Percentiles rank a stretch among this genome's conserved stretches.
Evolutionary conservation across 257 asterid genomes (phyloP).

Genomic region (Catharanthus roseus): DNA sequence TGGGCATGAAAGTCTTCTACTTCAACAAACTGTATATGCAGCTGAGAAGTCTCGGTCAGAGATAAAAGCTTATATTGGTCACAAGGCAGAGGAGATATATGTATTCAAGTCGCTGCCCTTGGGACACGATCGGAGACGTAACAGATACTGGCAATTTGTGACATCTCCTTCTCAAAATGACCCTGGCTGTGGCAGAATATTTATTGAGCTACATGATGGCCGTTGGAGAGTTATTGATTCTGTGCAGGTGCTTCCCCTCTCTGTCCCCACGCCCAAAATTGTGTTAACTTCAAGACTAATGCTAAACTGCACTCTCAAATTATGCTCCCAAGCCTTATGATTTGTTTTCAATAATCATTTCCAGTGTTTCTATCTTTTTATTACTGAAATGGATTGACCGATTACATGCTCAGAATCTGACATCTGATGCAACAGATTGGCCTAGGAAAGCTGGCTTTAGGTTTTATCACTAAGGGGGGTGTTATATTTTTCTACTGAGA

Average conservation of each 20-base stretch:
- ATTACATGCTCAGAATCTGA: not conserved
- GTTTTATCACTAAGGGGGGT: no score
- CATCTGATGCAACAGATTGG: slow-evolving; percentile 2
- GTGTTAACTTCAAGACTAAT: not conserved
- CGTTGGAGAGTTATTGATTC: slow-evolving; percentile 78
- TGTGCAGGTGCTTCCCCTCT: slow-evolving; percentile 44
- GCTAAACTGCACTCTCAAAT: not conserved
- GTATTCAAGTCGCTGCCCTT: slow-evolving; percentile 82
- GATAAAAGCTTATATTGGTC: slow-evolving; percentile 58
- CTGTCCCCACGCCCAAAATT: not conserved
- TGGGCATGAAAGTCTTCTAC: slow-evolving; percentile 37
- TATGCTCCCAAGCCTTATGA: not conserved
- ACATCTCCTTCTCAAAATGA: slow-evolving; percentile 67
- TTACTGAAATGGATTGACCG: no score
- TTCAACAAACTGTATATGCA: slow-evolving; percentile 58
- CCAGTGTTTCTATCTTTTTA: not conserved
- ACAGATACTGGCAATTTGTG: slow-evolving; percentile 80
- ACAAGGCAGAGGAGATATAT: slow-evolving; percentile 71
- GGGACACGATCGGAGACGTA: slow-evolving; percentile 81
- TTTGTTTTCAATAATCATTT: not conserved
- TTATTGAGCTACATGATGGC: slow-evolving; percentile 58
- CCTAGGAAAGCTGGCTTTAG: not conserved
- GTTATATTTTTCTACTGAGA: not conserved
- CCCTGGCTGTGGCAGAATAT: slow-evolving; percentile 79
- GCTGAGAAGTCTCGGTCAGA: slow-evolving; percentile 70